These are phyloP conservation scores for Polygonum maritimum DNA, from an alignment of 148 eudicot genomes.

Conservation along the genomic window DNA sequence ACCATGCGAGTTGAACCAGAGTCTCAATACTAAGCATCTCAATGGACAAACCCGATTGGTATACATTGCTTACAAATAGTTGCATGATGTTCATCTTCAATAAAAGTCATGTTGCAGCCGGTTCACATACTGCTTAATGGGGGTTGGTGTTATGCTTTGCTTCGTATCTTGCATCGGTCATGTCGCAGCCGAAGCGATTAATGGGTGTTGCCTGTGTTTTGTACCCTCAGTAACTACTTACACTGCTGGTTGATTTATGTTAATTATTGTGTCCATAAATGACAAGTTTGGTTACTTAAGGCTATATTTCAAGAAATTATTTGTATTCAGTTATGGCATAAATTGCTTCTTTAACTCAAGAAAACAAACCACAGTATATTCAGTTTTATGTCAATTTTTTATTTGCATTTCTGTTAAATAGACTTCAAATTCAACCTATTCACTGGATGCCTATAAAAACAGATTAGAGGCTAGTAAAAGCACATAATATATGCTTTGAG, in stretches of 20 bases:
- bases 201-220: conserved; percentile 73
- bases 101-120: too few species aligned
- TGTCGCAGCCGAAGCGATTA: conserved; percentile 71
- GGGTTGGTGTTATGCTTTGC: conserved; percentile 46
- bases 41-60: too few species aligned
- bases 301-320: not conserved
- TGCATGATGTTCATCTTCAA: too few species aligned
- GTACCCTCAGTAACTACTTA: conserved; percentile 41
- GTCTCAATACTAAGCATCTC: too few species aligned
- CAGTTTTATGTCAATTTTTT: not conserved
- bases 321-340: not conserved
- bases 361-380: conserved; percentile 1
- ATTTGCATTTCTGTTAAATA: not conserved
- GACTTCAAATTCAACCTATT: not conserved
- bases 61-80: too few species aligned
- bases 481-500: not conserved
- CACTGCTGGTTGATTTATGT: not conserved
- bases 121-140: conserved; percentile 69
- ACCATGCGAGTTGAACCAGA: too few species aligned
- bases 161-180: conserved; percentile 63
- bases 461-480: not conserved
- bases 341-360: conserved; percentile 26
- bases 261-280: not conserved
- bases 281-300: not conserved
- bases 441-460: not conserved